phyloP scores from a whole-genome alignment of 1,139 yeast species.

The Yamadazyma triangularis region DNA sequence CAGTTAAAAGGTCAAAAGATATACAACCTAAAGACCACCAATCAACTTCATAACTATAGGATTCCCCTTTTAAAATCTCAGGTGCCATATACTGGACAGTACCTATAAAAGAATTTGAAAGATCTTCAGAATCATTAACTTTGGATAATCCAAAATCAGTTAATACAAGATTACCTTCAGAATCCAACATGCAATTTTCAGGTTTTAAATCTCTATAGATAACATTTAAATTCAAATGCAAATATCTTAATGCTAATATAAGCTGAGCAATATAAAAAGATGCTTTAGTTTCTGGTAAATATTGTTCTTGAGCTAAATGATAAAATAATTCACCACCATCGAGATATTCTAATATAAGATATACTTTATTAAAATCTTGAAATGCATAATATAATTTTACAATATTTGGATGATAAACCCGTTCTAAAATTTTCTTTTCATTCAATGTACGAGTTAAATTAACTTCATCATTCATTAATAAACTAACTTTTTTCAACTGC shows the following conservation, averaged over 20 bases:
- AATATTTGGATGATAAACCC: conserved; percentile 73
- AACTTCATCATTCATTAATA: conserved; percentile 35
- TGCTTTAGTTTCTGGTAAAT: conserved; percentile 67
- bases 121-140: conserved; percentile 45
- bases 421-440: conserved; percentile 39
- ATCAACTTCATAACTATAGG: conserved; percentile 85
- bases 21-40: conserved; percentile 98
- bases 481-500: conserved; percentile 72
- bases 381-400: conserved; percentile 87
- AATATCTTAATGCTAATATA: conserved; percentile 73
- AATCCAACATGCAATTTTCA: conserved; percentile 82
- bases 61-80: conserved; percentile 77
- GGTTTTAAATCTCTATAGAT: conserved; percentile 93
- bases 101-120: conserved; percentile 77
- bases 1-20: conserved; percentile 80
- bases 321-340: conserved; percentile 94
- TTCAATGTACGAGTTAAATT: conserved; percentile 39
- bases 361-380: conserved; percentile 78
- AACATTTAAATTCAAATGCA: conserved; percentile 70
- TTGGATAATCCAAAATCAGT: conserved; percentile 93
- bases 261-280: conserved; percentile 85
- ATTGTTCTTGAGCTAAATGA: conserved; percentile 55
- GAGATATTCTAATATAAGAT: conserved; percentile 76
- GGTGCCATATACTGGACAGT: conserved; percentile 98
- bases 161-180: conserved; percentile 73